These are phyloP conservation scores for Glomus cerebriforme DNA, from an alignment of 192 early-diverging fungal species.

Conservation along the genomic window DNA sequence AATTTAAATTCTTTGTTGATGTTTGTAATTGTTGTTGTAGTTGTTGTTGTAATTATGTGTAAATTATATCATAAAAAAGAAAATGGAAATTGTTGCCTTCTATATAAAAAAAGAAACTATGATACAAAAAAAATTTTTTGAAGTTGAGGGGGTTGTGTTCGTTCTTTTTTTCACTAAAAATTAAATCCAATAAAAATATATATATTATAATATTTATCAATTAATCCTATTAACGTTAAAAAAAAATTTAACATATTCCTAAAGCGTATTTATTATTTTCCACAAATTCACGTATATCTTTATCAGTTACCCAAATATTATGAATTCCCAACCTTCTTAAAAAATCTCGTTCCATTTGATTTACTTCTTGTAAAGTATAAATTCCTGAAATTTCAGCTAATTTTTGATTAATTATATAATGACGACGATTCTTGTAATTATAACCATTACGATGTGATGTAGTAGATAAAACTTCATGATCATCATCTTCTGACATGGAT, in stretches of 20 bases:
- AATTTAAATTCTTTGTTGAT: no score
- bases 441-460: neutral
- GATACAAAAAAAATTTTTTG: neutral
- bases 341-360: slow-evolving; percentile 35
- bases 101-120: neutral
- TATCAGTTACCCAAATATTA: slow-evolving; percentile 34
- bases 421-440: neutral
- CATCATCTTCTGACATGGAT: neutral
- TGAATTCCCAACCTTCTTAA: slow-evolving; percentile 35
- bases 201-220: no score
- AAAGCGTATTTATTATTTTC: slow-evolving; percentile 24
- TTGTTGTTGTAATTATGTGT: no score
- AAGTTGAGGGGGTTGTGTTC: neutral
- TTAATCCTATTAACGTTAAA: no score
- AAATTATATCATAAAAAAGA: neutral
- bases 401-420: slow-evolving; percentile 27
- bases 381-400: slow-evolving; percentile 34
- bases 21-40: no score
- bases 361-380: slow-evolving; percentile 32
- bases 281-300: slow-evolving; percentile 36
- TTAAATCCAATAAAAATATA: neutral
- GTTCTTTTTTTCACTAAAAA: neutral
- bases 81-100: neutral
- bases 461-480: neutral
- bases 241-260: slow-evolving; percentile 39